Evolutionary conservation across 2,329 filamentous ascomycete species (phyloP), one percentile per base, ranked within the genome.

Genomic region (Fonsecaea multimorphosa): DNA sequence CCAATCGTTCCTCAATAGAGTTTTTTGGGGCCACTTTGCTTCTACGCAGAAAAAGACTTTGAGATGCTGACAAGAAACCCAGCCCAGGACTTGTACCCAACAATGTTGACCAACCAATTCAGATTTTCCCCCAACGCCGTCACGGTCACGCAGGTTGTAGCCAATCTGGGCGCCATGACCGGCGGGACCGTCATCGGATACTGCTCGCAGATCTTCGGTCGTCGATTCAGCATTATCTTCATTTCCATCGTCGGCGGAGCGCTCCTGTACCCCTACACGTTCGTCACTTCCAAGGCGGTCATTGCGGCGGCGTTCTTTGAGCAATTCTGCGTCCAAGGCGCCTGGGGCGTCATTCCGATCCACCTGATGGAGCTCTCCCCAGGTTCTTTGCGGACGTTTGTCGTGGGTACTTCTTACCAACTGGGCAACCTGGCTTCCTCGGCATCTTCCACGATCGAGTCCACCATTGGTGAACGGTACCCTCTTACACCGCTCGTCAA

Each of bases 231-330:
- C 70, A 91, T 92, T 73, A 86, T 92, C 52, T 77, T 85, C 60
- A 87, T 88, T 72, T 83, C 79, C 69, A 78, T 88, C 63, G 72
- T 88, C 7, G 91, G 92, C 27, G 91, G 91, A 32, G 91, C 91
- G 0, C 79, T 96, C 1, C 82, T 96, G 1, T 95, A 96, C 75
- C 92, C 93, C 0, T 96, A 96, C 78, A 91, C 87, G 0, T 95
- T 92, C 72, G 83, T 87, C 11, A 80, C 80, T 1, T 82, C 79
- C 71, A 80, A 87, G 5, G 81, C 82, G 14, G 81, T 96, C 73
- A 93, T 93, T 56, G 92, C 91, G 0, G 88, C 90, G 0, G 91
- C 91, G 1, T 96, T 95, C 78, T 95, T 95, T 77, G 85, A 94
- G 78, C 90, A 92, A 75, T 91, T 92, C 75, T 90, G 86, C 73